Percentiles rank a stretch among this genome's conserved stretches.
These are phyloP conservation scores for Penicillium mononematosum DNA, from an alignment of 495 filamentous ascomycete genomes.

Conservation along the genomic window DNA sequence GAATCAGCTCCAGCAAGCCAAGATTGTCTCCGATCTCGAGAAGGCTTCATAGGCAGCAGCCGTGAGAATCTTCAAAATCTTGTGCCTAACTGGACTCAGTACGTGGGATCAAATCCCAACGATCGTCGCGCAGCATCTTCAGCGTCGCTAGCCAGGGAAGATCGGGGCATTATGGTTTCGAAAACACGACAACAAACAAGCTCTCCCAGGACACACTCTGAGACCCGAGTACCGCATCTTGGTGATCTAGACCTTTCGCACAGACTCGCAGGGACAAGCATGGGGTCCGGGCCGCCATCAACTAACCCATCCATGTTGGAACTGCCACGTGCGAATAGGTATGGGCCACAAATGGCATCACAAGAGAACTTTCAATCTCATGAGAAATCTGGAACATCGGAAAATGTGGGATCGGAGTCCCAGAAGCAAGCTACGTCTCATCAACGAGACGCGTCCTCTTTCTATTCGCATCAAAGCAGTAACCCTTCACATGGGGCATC, in stretches of 20 bases:
- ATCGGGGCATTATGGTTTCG: constrained; percentile 25
- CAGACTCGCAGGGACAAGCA: constrained; percentile 27
- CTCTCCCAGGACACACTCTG: constrained; percentile 16
- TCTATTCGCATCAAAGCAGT: constrained; percentile 32
- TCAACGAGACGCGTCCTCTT: constrained; percentile 26
- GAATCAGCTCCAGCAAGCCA: background rate
- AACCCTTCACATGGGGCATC: constrained; percentile 16
- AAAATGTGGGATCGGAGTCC: constrained; percentile 9
- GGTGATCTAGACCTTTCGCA: constrained; percentile 37
- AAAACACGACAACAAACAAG: constrained; percentile 27
- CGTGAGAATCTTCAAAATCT: constrained; percentile 14
- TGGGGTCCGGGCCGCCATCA: constrained; percentile 27
- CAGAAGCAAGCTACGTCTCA: constrained; percentile 10
- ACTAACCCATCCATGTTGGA: constrained; percentile 26
- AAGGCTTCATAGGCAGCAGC: background rate
- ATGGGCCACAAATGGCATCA: constrained; percentile 18
- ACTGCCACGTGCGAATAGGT: constrained; percentile 17
- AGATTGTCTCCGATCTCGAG: background rate
- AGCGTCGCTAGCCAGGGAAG: constrained; percentile 20
- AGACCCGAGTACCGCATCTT: constrained; percentile 31
- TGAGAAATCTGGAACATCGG: constrained; percentile 9
- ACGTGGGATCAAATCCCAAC: constrained; percentile 11
- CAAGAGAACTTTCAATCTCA: constrained; percentile 15
- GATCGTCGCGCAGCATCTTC: constrained; percentile 19
- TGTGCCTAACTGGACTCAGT: constrained; percentile 18